These are phyloP conservation scores for Incumbomyces delicatus DNA, from an alignment of 2,329 filamentous ascomycete species.

Conservation along the genomic window DNA sequence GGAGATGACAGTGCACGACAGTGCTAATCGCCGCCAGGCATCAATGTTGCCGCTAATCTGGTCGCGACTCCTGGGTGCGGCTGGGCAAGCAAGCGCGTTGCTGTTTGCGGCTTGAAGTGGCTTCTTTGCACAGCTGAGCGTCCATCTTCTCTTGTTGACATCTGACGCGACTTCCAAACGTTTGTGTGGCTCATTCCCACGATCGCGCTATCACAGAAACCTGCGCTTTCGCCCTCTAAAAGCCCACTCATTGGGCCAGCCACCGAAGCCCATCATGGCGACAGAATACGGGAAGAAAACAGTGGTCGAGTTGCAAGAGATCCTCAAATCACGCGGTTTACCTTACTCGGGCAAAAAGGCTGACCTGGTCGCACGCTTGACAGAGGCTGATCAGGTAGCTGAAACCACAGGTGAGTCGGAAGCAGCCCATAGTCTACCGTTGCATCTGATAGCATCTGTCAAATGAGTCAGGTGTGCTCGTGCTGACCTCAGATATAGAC, in stretches of 20 bases:
- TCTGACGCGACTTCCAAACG: too few species aligned
- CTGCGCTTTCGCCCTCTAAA: too few species aligned
- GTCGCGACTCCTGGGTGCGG: too few species aligned
- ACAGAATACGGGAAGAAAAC: slow-evolving; percentile 42
- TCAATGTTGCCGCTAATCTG: too few species aligned
- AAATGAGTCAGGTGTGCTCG: slow-evolving; percentile 7
- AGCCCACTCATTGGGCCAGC: background rate
- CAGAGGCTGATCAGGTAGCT: slow-evolving; percentile 31
- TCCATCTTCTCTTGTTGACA: too few species aligned
- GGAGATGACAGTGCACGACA: too few species aligned
- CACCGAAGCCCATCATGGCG: slow-evolving; percentile 10
- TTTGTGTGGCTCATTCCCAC: too few species aligned
- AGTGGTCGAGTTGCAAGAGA: slow-evolving; percentile 39
- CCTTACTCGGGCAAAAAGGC: slow-evolving; percentile 42
- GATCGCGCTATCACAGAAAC: too few species aligned
- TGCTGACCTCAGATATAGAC: slow-evolving; percentile 20
- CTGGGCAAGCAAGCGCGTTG: too few species aligned
- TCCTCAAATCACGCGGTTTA: slow-evolving; percentile 39
- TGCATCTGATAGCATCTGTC: background rate
- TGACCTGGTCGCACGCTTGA: slow-evolving; percentile 38
- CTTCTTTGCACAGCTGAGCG: too few species aligned
- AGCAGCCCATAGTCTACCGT: background rate
- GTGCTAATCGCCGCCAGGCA: too few species aligned
- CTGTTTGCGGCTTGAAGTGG: too few species aligned
- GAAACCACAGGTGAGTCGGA: slow-evolving; percentile 14